Conservation (phyloP, 805 yeast species). For the Wickerhamomyces chambardii region DNA sequence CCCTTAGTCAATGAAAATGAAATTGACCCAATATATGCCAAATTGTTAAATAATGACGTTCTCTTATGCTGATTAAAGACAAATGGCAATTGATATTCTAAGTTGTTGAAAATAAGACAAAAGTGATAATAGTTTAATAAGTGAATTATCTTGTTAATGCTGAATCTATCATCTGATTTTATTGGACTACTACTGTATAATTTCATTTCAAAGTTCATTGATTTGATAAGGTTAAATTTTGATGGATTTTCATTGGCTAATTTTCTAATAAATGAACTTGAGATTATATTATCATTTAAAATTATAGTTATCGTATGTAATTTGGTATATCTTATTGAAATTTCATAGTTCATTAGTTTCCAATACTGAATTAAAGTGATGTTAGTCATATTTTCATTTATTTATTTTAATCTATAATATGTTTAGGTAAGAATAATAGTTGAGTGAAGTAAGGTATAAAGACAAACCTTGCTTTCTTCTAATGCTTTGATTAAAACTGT, state of each 20-base stretch:
- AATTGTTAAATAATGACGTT: constrained; percentile 10
- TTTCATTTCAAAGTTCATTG: background rate
- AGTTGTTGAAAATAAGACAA: constrained; percentile 19
- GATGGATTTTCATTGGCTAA: background rate
- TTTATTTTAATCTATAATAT: no score
- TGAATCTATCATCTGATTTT: no score
- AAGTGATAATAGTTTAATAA: constrained; percentile 17
- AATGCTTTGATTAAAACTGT: background rate
- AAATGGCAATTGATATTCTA: constrained; percentile 22
- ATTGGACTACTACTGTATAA: background rate
- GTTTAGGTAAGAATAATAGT: no score
- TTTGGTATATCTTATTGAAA: no score
- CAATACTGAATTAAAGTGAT: no score
- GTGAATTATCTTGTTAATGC: no score
- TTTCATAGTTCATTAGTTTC: background rate
- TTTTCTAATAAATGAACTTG: background rate
- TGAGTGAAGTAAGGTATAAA: background rate
- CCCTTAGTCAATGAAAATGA: constrained; percentile 14
- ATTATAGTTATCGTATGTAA: background rate
- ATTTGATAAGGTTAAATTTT: background rate
- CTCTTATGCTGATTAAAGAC: constrained; percentile 18
- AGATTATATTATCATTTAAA: background rate
- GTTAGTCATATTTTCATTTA: no score
- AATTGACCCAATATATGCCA: constrained; percentile 13
- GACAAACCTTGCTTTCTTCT: background rate